phyloP scores from a whole-genome alignment of 345 rosid species.

The Syzygium aromaticum region DNA sequence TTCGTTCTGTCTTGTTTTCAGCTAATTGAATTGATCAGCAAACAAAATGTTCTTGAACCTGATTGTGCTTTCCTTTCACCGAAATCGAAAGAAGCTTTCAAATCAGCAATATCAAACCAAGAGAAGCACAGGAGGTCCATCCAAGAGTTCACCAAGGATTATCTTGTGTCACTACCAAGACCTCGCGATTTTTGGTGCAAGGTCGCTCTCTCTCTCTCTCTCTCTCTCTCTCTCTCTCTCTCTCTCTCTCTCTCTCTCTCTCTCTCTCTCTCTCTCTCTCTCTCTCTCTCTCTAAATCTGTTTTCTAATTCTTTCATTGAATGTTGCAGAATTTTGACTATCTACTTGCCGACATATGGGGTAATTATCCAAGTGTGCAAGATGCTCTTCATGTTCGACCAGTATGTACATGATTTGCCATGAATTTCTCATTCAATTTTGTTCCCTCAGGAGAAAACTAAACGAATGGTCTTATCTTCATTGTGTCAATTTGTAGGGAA shows the following conservation, averaged over 20 bases:
- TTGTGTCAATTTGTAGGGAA: slow-evolving; percentile 13
- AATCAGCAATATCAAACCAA: not conserved
- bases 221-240: not conserved
- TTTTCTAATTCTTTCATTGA: not conserved
- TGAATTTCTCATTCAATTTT: too few species aligned
- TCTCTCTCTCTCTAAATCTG: not conserved
- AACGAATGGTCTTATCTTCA: not conserved
- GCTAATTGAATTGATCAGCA: not conserved
- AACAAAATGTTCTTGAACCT: not conserved
- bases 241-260: not conserved
- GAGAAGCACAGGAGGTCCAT: not conserved
- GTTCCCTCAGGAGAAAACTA: not conserved
- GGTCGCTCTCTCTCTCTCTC: not conserved
- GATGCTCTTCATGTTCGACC: slow-evolving; percentile 17
- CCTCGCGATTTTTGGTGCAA: slow-evolving; percentile 1
- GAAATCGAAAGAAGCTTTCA: not conserved
- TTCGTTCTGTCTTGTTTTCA: not conserved
- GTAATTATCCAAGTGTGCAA: slow-evolving; percentile 18
- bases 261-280: not conserved
- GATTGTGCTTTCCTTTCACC: not conserved
- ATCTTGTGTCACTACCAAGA: not conserved
- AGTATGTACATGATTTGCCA: slow-evolving; percentile 1
- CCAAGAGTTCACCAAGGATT: slow-evolving; percentile 1
- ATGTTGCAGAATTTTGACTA: slow-evolving; percentile 8
- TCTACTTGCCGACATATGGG: slow-evolving; percentile 6